phyloP scores from a whole-genome alignment of 768 basidiomycete species.

The Tylopilus sp. region DNA sequence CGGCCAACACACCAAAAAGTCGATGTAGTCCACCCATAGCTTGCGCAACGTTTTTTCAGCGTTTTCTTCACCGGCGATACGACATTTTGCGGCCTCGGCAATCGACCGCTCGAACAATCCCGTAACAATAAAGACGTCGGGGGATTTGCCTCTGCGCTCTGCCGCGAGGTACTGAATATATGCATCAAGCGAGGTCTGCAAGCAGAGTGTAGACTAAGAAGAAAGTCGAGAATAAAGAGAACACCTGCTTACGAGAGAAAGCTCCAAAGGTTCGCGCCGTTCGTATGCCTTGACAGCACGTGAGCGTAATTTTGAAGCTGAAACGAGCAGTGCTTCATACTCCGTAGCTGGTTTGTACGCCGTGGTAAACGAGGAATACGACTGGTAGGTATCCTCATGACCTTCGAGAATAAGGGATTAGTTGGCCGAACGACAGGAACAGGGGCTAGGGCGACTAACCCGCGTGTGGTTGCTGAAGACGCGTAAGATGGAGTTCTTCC shows the following conservation, averaged over 20 bases:
- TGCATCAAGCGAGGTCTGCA: constrained; percentile 46
- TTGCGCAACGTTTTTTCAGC: constrained; percentile 56
- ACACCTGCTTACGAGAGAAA: constrained; percentile 46
- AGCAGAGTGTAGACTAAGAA: constrained; percentile 14
- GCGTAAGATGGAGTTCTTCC: constrained; percentile 56
- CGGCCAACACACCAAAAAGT: constrained; percentile 53
- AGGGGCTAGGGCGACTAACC: constrained; percentile 39
- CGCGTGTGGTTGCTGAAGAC: constrained; percentile 74
- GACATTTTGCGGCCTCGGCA: constrained; percentile 60
- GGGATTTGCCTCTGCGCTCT: constrained; percentile 59
- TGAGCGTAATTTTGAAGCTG: constrained; percentile 70
- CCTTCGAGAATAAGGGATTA: constrained; percentile 40
- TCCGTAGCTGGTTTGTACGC: constrained; percentile 65
- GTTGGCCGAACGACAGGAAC: neutral
- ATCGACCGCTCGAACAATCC: constrained; percentile 74
- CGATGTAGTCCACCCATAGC: constrained; percentile 76
- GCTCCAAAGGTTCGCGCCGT: constrained; percentile 62
- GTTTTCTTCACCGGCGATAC: constrained; percentile 50
- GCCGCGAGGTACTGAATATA: constrained; percentile 61
- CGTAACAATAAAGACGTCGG: constrained; percentile 53
- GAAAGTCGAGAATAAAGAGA: neutral
- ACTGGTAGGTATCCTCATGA: constrained; percentile 75
- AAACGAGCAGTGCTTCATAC: constrained; percentile 74
- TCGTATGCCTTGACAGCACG: constrained; percentile 58
- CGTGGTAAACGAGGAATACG: constrained; percentile 89